Percentiles rank a stretch among this genome's conserved stretches.
Conservation (phyloP, 2,329 filamentous ascomycete species). For the Grosmannia serpens region DNA sequence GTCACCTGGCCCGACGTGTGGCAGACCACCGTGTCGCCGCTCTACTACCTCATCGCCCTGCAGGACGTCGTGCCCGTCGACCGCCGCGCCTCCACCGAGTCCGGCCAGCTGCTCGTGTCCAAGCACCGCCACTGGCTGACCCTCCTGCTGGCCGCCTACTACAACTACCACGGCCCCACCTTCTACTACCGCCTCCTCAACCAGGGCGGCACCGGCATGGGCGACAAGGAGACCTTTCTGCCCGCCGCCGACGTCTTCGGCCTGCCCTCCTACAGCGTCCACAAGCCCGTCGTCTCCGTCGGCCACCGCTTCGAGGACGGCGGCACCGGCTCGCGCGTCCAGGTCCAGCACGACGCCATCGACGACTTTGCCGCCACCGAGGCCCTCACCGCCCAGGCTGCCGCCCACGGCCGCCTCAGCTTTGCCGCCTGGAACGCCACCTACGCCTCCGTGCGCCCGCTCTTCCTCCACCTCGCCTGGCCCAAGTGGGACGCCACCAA, state of each 20-base stretch:
- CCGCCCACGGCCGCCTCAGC: background rate
- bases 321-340: slow-evolving; percentile 16
- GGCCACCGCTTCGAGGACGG: slow-evolving; percentile 20
- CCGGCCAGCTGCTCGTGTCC: slow-evolving; percentile 34
- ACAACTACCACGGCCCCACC: slow-evolving; percentile 41
- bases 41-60: slow-evolving; percentile 32
- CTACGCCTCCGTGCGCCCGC: slow-evolving; percentile 10
- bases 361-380: slow-evolving; percentile 15
- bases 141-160: slow-evolving; percentile 38
- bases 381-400: background rate
- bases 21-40: slow-evolving; percentile 27
- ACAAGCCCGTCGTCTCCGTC: slow-evolving; percentile 18
- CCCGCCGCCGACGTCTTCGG: slow-evolving; percentile 29
- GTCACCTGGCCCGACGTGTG: slow-evolving; percentile 48
- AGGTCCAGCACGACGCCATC: slow-evolving; percentile 17
- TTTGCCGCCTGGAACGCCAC: background rate
- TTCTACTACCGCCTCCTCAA: slow-evolving; percentile 38
- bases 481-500: slow-evolving; percentile 22
- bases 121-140: slow-evolving; percentile 33
- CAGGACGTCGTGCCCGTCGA: slow-evolving; percentile 19
- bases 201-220: slow-evolving; percentile 29
- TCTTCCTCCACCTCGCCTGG: slow-evolving; percentile 25
- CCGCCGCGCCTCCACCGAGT: slow-evolving; percentile 28
- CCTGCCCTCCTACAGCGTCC: slow-evolving; percentile 27
- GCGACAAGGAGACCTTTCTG: slow-evolving; percentile 37